Conservation (phyloP, 1,284 basidiomycete genomes). For the Ceratobasidium sp. region DNA sequence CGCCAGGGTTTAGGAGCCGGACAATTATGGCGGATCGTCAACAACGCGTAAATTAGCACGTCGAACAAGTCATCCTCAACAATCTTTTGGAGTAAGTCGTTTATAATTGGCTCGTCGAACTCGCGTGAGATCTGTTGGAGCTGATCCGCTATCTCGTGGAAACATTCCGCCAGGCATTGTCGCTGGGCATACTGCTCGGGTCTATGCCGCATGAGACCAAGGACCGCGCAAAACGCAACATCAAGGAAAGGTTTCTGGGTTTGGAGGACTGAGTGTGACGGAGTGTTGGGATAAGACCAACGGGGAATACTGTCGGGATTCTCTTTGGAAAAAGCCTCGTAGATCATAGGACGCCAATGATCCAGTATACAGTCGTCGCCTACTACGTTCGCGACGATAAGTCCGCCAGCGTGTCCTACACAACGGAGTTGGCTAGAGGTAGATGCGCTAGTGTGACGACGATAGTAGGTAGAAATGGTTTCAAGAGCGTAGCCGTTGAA, state of each 20-base stretch:
- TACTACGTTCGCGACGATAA: background rate
- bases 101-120: background rate
- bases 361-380: conserved; percentile 3
- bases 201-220: background rate
- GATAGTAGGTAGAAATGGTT: background rate
- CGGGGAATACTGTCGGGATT: too few species aligned
- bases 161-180: background rate
- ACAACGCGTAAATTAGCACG: background rate
- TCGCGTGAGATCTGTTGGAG: background rate
- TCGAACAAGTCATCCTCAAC: background rate
- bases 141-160: conserved; percentile 3
- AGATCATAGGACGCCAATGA: background rate
- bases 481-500: background rate
- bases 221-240: background rate
- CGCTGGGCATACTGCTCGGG: background rate
- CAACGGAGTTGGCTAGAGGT: background rate
- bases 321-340: background rate
- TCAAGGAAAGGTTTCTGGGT: background rate
- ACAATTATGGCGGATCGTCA: background rate
- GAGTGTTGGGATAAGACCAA: background rate
- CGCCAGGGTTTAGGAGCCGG: background rate
- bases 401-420: background rate
- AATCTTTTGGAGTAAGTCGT: background rate
- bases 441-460: background rate
- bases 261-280: background rate